phyloP scores from a whole-genome alignment of 306 rosid genomes.

The Boehmeria nivea region DNA sequence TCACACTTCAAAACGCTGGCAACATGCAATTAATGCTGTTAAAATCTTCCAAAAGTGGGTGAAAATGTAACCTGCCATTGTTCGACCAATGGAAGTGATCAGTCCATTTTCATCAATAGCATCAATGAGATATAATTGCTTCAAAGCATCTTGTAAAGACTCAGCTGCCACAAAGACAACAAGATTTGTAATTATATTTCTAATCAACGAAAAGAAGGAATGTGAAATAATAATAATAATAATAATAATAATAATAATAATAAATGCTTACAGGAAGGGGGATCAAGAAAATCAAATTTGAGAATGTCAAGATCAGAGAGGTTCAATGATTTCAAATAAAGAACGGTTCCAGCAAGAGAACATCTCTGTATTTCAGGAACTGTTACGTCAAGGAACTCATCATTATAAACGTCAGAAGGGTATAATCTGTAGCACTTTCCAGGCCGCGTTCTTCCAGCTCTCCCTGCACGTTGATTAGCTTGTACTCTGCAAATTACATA shows the following conservation, averaged over 20 bases:
- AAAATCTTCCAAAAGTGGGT: constrained; percentile 12
- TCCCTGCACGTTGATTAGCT: constrained; percentile 93
- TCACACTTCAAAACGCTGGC: constrained; percentile 14
- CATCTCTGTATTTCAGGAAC: constrained; percentile 95
- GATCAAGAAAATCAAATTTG: constrained; percentile 87
- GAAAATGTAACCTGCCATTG: constrained; percentile 79
- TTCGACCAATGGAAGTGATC: constrained; percentile 71
- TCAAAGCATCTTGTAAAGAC: constrained; percentile 88
- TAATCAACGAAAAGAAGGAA: neutral
- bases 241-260: neutral
- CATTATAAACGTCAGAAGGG: constrained; percentile 59
- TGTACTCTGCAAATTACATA: constrained; percentile 65
- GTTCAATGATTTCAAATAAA: constrained; percentile 92
- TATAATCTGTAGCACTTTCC: constrained; percentile 94
- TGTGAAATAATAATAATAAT: neutral
- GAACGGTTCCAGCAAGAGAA: constrained; percentile 92
- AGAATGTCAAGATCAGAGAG: constrained; percentile 90
- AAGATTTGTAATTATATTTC: neutral
- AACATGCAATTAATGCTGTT: constrained; percentile 1
- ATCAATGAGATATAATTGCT: constrained; percentile 84
- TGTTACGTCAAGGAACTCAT: constrained; percentile 79
- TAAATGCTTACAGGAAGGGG: constrained; percentile 60
- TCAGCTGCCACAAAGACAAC: constrained; percentile 62
- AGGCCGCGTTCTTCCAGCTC: constrained; percentile 96
- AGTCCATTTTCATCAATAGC: constrained; percentile 85